These are phyloP conservation scores for Lasiodiplodia sp. DNA, from an alignment of 2,329 filamentous ascomycete species.

Conservation along the genomic window DNA sequence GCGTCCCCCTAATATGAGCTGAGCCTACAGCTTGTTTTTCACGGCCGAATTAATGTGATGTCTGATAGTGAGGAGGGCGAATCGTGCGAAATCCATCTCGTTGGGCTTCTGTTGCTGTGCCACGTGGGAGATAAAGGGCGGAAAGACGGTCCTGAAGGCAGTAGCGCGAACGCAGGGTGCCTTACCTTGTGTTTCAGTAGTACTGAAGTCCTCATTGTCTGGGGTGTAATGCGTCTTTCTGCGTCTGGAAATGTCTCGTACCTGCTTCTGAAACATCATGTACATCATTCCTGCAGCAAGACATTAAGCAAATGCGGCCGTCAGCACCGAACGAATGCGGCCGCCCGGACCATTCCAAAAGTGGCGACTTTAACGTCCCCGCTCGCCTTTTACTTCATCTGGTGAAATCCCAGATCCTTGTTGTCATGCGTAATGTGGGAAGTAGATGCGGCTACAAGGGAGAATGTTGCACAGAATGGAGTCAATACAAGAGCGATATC, in stretches of 20 bases:
- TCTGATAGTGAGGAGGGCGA: too few species aligned
- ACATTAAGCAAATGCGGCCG: neutral
- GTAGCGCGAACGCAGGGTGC: neutral
- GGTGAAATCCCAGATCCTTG: neutral
- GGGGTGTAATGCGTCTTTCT: neutral
- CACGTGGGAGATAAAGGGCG: too few species aligned
- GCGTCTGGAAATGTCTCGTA: neutral
- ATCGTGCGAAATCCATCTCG: too few species aligned
- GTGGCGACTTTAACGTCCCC: neutral
- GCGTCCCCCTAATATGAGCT: too few species aligned
- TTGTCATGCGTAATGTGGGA: neutral
- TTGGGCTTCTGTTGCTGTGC: too few species aligned
- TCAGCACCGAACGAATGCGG: neutral
- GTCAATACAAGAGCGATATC: neutral
- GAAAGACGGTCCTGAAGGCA: neutral
- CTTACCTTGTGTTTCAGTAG: neutral
- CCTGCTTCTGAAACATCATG: conserved; percentile 9
- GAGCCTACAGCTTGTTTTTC: too few species aligned
- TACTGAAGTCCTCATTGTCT: neutral
- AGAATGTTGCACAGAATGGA: neutral
- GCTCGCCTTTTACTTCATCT: neutral
- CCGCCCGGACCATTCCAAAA: neutral
- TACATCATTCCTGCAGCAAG: conserved; percentile 2
- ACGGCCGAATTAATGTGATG: too few species aligned
- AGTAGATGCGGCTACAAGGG: neutral